Conservation (phyloP, 1,284 basidiomycete species). For the Boletus semigastroideus region DNA sequence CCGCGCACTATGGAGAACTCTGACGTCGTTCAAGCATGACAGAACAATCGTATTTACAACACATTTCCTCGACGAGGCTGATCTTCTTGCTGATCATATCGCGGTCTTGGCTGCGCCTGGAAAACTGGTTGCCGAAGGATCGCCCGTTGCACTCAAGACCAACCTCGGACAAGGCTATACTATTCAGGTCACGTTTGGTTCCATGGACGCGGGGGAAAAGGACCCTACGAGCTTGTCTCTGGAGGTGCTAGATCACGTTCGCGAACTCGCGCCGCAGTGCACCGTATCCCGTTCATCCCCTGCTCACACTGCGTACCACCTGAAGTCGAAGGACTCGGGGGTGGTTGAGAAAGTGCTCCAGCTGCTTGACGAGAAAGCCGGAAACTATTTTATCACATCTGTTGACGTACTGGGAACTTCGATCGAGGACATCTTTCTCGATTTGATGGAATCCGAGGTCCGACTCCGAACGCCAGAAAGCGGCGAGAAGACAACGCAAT, state of each 20-base stretch:
- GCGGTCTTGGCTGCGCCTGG: conserved; percentile 76
- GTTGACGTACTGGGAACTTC: conserved; percentile 74
- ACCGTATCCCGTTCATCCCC: conserved; percentile 42
- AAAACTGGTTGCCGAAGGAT: conserved; percentile 68
- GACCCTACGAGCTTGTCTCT: conserved; percentile 15
- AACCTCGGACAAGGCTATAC: conserved; percentile 73
- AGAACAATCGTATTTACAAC: conserved; percentile 70
- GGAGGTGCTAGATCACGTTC: conserved; percentile 46
- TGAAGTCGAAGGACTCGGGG: conserved; percentile 57
- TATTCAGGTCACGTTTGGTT: conserved; percentile 50
- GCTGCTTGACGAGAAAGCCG: conserved; percentile 48
- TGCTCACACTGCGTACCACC: conserved; percentile 47
- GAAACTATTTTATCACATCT: conserved; percentile 40
- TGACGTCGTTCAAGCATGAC: conserved; percentile 62
- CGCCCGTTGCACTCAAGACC: conserved; percentile 72
- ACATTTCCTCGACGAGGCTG: conserved; percentile 80
- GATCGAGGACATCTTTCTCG: conserved; percentile 80
- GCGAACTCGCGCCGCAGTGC: conserved; percentile 46
- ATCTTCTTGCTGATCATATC: conserved; percentile 74
- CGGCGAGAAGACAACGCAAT: conserved; percentile 15
- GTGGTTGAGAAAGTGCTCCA: conserved; percentile 57
- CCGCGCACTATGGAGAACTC: conserved; percentile 73
- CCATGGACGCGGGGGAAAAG: conserved; percentile 17
- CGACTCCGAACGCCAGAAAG: neutral
- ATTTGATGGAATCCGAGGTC: conserved; percentile 57